Evolutionary conservation across 495 filamentous ascomycete genomes (phyloP), one percentile per base, ranked within the genome.

Genomic region (Aspergillus hancockii): DNA sequence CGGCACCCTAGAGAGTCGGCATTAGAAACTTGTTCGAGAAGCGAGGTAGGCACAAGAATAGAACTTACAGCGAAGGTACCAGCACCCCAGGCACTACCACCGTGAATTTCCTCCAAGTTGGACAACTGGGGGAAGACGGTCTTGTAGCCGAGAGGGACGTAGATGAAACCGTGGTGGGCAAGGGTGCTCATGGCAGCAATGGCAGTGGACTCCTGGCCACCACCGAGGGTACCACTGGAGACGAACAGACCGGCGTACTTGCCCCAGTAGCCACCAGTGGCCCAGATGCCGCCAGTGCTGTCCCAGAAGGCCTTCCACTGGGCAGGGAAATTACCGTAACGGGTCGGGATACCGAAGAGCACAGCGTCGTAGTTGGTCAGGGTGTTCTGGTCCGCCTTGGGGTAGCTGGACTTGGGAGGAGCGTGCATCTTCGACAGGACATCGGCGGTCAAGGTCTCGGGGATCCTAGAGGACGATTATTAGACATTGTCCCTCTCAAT

Each of bases 281-380:
- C 64, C 88, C 89, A 91, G 66, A 89, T 87, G 68, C 81, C 76
- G 67, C 91, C 91, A 25, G 89, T 90, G 73, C 82, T 79, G 80
- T 95, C 90, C 88, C 88, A 92, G 83, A 92, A 95, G 45, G 85
- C 71, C 83, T 93, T 97, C 89, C 89, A 98, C 78, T 98, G 94
- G 28, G 88, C 92, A 41, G 94, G 93, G 83, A 97, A 96, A 85
- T 96, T 99, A 72, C 94, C 94, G 79, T 90, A 99, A 57, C 94
- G 88, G n/a, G 94, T 99, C 31, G 94, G 94, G 75, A 99, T 92
- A 65, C 95, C 95, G 61, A 99, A 83, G 38, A 99, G 87, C 76
- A 99, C 87, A 70, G 81, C 94, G 70, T 98, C 92, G 79, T 94
- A 97, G 55, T 83, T 57, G 61, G 85, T 80, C n/a, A 97, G 85